A percentile compares a stretch with the other conserved stretches of the same genome.
Evolutionary conservation across 495 filamentous ascomycete species (phyloP).

Genomic region (Astrothelium subdiscretum): DNA sequence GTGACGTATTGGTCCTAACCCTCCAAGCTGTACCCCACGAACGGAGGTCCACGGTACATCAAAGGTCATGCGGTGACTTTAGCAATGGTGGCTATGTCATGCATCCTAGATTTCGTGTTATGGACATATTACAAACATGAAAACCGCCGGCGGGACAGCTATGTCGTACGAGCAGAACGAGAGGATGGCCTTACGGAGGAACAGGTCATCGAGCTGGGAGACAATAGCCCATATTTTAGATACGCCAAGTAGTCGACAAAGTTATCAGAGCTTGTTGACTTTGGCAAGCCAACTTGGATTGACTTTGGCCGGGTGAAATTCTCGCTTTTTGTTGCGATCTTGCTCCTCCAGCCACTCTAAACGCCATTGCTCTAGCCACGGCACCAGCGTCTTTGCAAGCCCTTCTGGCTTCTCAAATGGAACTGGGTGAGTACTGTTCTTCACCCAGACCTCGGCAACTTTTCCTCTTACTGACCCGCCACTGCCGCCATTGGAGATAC

Average conservation of each 20-base stretch:
- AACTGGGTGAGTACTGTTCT: constrained; percentile 64
- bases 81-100: constrained; percentile 39
- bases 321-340: neutral
- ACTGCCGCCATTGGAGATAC: constrained; percentile 43
- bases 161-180: neutral
- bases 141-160: neutral
- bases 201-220: neutral
- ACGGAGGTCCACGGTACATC: constrained; percentile 37
- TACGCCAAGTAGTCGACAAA: neutral
- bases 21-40: constrained; percentile 25
- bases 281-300: neutral
- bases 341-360: neutral
- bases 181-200: neutral
- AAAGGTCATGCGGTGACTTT: constrained; percentile 45
- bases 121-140: neutral
- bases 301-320: neutral
- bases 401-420: constrained; percentile 32
- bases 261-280: neutral
- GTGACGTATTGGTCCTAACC: neutral
- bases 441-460: constrained; percentile 54
- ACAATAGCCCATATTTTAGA: neutral
- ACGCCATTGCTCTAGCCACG: constrained; percentile 7
- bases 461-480: constrained; percentile 50
- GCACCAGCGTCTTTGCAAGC: constrained; percentile 21
- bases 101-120: constrained; percentile 5